Conservation (phyloP, 2,329 filamentous ascomycete genomes). For the Allantophomopsis cytisporea region DNA sequence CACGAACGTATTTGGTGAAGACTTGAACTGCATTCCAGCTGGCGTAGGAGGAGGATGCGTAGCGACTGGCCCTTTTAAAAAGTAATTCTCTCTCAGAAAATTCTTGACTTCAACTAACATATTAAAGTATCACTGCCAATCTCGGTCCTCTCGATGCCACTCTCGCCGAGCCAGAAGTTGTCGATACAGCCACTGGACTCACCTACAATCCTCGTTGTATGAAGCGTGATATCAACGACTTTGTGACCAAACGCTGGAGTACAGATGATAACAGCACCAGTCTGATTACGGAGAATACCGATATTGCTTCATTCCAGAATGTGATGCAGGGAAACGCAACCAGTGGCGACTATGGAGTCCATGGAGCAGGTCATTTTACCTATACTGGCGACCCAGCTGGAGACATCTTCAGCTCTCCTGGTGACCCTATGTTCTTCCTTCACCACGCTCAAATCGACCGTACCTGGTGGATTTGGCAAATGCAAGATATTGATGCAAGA, state of each 20-base stretch:
- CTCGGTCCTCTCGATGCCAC: conserved; percentile 31
- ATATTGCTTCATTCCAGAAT: conserved; percentile 28
- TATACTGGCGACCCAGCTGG: conserved; percentile 31
- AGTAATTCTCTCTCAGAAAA: conserved; percentile 10
- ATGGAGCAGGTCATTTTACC: conserved; percentile 25
- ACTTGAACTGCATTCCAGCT: conserved; percentile 21
- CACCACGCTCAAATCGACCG: conserved; percentile 32
- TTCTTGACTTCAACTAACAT: neutral
- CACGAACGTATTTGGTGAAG: conserved; percentile 11
- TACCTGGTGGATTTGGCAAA: conserved; percentile 34
- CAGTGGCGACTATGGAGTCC: conserved; percentile 21
- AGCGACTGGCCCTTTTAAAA: conserved; percentile 27
- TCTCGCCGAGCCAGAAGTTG: conserved; percentile 19
- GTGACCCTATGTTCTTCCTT: conserved; percentile 30
- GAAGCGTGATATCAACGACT: conserved; percentile 24
- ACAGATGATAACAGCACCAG: conserved; percentile 21
- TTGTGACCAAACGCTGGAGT: conserved; percentile 21
- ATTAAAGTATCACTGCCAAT: conserved; percentile 19
- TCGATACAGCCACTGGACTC: conserved; percentile 15
- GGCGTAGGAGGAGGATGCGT: conserved; percentile 42
- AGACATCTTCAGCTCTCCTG: conserved; percentile 28
- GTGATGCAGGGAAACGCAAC: conserved; percentile 27
- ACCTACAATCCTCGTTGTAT: conserved; percentile 27
- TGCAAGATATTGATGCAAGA: conserved; percentile 24
- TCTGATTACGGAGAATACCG: conserved; percentile 22